Evolutionary conservation across 2,329 filamentous ascomycete species (phyloP).

Genomic region (Amauroascus verrucosus): DNA sequence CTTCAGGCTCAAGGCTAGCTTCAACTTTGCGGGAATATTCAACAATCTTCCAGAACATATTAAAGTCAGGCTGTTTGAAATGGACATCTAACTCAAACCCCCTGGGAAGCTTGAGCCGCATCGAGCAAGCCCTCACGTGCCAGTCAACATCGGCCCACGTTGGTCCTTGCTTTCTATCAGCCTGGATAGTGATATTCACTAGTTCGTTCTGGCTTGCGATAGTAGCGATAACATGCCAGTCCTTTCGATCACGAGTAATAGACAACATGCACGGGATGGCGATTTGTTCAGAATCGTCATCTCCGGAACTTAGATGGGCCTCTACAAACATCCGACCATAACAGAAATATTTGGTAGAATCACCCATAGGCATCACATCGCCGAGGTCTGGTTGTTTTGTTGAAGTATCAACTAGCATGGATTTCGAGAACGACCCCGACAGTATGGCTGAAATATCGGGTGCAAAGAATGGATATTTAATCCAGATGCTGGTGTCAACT

Average conservation of each 20-base stretch:
- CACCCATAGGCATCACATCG: conserved; percentile 65
- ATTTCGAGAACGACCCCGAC: conserved; percentile 45
- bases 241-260: conserved; percentile 58
- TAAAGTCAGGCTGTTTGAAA: conserved; percentile 66
- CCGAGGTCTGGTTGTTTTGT: conserved; percentile 40
- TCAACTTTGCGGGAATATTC: conserved; percentile 74
- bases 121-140: conserved; percentile 55
- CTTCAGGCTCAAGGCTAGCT: conserved; percentile 55
- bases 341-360: conserved; percentile 62
- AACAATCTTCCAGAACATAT: conserved; percentile 69
- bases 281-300: conserved; percentile 56
- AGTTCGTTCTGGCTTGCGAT: conserved; percentile 71
- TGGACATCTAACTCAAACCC: conserved; percentile 64
- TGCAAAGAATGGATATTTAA: conserved; percentile 63
- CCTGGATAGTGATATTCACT: conserved; percentile 63
- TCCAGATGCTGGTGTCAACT: conserved; percentile 72
- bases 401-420: conserved; percentile 39
- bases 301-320: conserved; percentile 62
- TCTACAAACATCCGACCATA: conserved; percentile 70
- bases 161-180: conserved; percentile 55
- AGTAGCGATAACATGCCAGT: conserved; percentile 60
- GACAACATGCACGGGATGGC: conserved; percentile 66
- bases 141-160: conserved; percentile 76
- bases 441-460: conserved; percentile 62
- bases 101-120: conserved; percentile 62